Evolutionary conservation across 2,329 filamentous ascomycete species (phyloP).

Genomic region (Trichoderma citrinoviride): DNA sequence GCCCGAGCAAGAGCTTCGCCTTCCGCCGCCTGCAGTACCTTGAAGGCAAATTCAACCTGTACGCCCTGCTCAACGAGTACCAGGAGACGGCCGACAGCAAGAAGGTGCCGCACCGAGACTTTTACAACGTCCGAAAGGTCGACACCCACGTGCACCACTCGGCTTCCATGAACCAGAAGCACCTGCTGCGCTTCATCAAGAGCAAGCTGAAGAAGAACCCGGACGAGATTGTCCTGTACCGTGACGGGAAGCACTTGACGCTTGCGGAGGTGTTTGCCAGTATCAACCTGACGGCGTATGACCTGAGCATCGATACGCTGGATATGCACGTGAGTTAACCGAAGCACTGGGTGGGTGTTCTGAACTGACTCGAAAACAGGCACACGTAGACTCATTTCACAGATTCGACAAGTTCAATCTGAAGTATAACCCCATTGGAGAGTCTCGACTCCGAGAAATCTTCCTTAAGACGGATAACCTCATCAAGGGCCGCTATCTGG

Average conservation of each 20-base stretch:
- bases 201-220: constrained; percentile 99
- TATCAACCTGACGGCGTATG: constrained; percentile 95
- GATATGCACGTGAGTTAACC: constrained; percentile 82
- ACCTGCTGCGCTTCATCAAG: constrained; percentile 96
- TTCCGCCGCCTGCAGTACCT: constrained; percentile 92
- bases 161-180: constrained; percentile 99
- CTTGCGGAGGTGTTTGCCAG: constrained; percentile 92
- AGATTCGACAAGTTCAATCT: constrained; percentile 99
- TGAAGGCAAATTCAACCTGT: constrained; percentile 95
- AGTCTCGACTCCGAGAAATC: constrained; percentile 93
- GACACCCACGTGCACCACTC: constrained; percentile 99
- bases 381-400: constrained; percentile 96
- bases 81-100: constrained; percentile 98
- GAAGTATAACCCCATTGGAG: constrained; percentile 96
- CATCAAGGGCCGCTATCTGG: constrained; percentile 91
- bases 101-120: constrained; percentile 94
- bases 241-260: constrained; percentile 89
- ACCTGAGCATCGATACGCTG: constrained; percentile 94
- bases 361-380: constrained; percentile 46
- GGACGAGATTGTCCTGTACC: constrained; percentile 86
- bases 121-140: constrained; percentile 98
- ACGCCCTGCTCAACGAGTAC: constrained; percentile 90
- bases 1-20: constrained; percentile 94
- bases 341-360: no score
- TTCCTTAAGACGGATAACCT: constrained; percentile 99